Evolutionary conservation across 2,329 filamentous ascomycete genomes (phyloP), one percentile per base, ranked within the genome.

Genomic region (Fusarium miscanthi): DNA sequence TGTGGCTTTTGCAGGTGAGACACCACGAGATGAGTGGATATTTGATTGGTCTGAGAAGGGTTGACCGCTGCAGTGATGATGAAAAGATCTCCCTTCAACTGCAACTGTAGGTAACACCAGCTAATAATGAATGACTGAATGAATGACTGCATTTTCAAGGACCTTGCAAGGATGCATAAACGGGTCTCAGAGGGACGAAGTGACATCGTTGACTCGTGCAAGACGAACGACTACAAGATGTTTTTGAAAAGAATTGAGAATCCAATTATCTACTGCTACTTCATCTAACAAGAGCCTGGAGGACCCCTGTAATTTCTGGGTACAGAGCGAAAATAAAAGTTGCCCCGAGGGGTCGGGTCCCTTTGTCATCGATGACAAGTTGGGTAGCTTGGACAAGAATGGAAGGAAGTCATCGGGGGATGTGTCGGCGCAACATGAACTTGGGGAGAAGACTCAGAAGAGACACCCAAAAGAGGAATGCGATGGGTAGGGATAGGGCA

Each of bases 21-120:
- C 71, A 73, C 66, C 63, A 75, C 73, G 73, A 72, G 65, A 63
- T 61, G 60, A 53, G 70, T 70, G 58, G 69, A 51, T 33, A n/a
- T 23, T 31, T 68, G 68, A 72, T 72, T 72, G 68, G 59, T 35
- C 42, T n/a, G 45, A n/a, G 37, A 42, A 48, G 40, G 8, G 30
- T 42, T 64, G 58, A 63, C 56, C 63, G 62, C 52, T 61, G 69
- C 49, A 59, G 40, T 43, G 56, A 61, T 59, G 42, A 54, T 38
- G 59, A 38, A 31, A 48, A 70, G 59, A 59, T 52, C 56, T 69
- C 59, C 46, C 48, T 70, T 43, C 37, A 48, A 33, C 41, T 58
- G 54, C 31, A 49, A 58, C 54, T 30, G 41, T 23, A 58, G n/a
- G 41, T 23, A 58, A 27, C 54, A 49, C 30, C 31, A 35, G 31